Percentiles rank a stretch among this genome's conserved stretches.
These are phyloP conservation scores for Peronospora farinosa DNA, from an alignment of 352 stramenopile species.

Conservation along the genomic window DNA sequence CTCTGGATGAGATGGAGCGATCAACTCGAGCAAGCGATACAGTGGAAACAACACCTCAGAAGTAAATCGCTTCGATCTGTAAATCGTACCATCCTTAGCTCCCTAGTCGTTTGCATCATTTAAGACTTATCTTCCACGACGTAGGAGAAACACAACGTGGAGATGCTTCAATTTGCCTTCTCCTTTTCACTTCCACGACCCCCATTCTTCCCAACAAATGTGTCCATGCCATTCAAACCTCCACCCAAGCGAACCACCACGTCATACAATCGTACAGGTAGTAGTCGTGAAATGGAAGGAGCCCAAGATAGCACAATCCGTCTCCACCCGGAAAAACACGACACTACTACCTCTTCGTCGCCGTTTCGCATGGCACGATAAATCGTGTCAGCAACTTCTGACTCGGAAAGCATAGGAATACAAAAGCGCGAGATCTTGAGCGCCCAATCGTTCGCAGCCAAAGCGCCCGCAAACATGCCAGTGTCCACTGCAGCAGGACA, in stretches of 20 bases:
- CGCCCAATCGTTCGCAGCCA: conserved; percentile 35
- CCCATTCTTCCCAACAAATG: conserved; percentile 59
- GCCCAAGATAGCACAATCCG: conserved; percentile 47
- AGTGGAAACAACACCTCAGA: neutral
- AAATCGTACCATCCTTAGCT: neutral
- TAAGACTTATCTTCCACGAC: neutral
- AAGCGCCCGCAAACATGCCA: conserved; percentile 68
- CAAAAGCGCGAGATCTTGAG: conserved; percentile 31
- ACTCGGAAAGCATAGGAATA: conserved; percentile 45
- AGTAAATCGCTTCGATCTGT: no score
- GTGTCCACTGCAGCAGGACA: conserved; percentile 68
- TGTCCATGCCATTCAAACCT: conserved; percentile 70
- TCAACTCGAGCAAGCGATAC: neutral
- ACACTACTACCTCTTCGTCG: conserved; percentile 51
- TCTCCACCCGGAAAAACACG: conserved; percentile 56
- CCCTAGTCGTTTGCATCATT: no score
- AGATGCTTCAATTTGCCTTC: conserved; percentile 5
- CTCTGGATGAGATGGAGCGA: no score
- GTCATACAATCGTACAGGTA: conserved; percentile 55
- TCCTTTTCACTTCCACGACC: conserved; percentile 26
- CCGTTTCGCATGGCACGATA: conserved; percentile 43
- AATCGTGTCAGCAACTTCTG: conserved; percentile 48
- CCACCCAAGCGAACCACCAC: conserved; percentile 47
- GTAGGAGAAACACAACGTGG: neutral
- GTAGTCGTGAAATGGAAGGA: conserved; percentile 36